Percentiles rank a stretch among this genome's conserved stretches.
phyloP scores from a whole-genome alignment of 352 stramenopile species.

The Globisporangium iwayamae region DNA sequence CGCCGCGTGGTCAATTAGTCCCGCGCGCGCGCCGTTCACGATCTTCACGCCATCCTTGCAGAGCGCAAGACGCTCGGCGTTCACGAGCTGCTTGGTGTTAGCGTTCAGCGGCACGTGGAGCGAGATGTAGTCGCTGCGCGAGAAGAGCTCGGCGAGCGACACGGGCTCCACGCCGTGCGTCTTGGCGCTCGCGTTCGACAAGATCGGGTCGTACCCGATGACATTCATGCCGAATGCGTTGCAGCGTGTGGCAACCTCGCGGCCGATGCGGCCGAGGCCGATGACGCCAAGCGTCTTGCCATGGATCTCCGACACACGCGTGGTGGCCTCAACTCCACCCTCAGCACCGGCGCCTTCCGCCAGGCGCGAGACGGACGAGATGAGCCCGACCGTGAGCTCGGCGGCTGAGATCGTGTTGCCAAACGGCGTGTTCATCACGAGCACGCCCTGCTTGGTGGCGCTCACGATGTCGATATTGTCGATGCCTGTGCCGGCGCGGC shows the following conservation, averaged over 20 bases:
- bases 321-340: slow-evolving; percentile 2
- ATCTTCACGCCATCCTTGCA: slow-evolving; percentile 93
- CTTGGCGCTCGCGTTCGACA: slow-evolving; percentile 84
- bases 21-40: slow-evolving; percentile 92
- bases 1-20: slow-evolving; percentile 91
- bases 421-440: slow-evolving; percentile 96
- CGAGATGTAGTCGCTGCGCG: slow-evolving; percentile 93
- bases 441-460: slow-evolving; percentile 89
- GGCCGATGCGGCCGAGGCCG: slow-evolving; percentile 92
- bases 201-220: slow-evolving; percentile 91
- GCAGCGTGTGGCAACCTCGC: slow-evolving; percentile 90
- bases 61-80: slow-evolving; percentile 60
- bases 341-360: slow-evolving; percentile 6
- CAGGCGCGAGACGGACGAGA: slow-evolving; percentile 70
- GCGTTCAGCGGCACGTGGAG: slow-evolving; percentile 96
- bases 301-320: slow-evolving; percentile 66
- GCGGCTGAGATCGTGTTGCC: slow-evolving; percentile 95
- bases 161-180: slow-evolving; percentile 82
- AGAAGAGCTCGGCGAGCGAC: slow-evolving; percentile 82
- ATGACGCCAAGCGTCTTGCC: slow-evolving; percentile 95
- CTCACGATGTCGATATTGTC: slow-evolving; percentile 93
- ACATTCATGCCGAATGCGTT: slow-evolving; percentile 93
- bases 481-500: slow-evolving; percentile 86
- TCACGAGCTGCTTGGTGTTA: slow-evolving; percentile 91
- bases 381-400: slow-evolving; percentile 92